Evolutionary conservation across 371 early-diverging fungal species (phyloP), one percentile per base, ranked within the genome.

Genomic region (Mucor irregularis): DNA sequence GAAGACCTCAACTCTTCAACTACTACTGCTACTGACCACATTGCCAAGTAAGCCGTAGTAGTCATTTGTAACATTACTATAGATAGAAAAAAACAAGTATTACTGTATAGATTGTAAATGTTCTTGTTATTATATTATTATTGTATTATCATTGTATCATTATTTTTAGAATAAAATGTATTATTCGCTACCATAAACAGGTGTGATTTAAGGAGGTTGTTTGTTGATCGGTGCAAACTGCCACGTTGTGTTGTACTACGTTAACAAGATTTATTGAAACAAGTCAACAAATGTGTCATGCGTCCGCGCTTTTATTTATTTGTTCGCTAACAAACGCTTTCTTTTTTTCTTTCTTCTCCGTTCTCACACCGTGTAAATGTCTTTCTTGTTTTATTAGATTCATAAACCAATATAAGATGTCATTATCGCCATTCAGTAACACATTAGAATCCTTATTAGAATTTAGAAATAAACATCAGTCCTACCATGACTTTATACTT

Each of bases 361-460:
- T 43, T 59, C 16, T 58, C 29, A 51, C 44, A n/a, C n/a, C n/a
- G n/a, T n/a, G n/a, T n/a, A n/a, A n/a, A n/a, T n/a, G n/a, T 62
- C 38, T 60, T 34, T 61, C 39, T 53, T 42, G 17, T 34, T 34
- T 21, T 16, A 13, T 21, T 2, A 22, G 21, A 22, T 40, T 40
- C 22, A n/a, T 8, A 29, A 30, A 33, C 13, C 22, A 9, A 48
- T 11, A 30, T 7, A 53, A 24, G 16, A 56, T 42, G 31, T 21
- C 49, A 39, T 40, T 39, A 25, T 5, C 17, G 28, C 29, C 28
- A 31, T 40, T 56, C 31, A 33, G 43, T 16, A 33, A 55, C n/a
- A 63, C 68, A 21, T 53, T 73, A 28, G 74, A 73, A 63, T 56
- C 55, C 3, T 45, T 73, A 9, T 49, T 73, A 17, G 45, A 64